These are phyloP conservation scores for Jacaranda copaia DNA, from an alignment of 257 asterid species.

Conservation along the genomic window DNA sequence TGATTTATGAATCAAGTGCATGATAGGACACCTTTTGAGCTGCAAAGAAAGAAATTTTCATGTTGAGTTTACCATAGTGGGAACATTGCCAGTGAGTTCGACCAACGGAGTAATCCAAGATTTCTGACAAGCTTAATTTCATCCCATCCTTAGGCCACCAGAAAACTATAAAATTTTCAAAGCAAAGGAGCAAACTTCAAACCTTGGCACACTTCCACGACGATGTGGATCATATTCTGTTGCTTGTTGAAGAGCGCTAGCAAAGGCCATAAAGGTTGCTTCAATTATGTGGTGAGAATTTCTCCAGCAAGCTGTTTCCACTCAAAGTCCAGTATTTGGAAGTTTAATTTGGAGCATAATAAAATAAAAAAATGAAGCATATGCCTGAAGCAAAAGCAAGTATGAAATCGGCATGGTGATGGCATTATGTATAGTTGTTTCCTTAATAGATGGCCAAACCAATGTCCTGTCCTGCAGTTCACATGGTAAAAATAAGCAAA, in stretches of 20 bases:
- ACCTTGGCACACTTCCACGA: slow-evolving; percentile 93
- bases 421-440: not conserved
- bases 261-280: slow-evolving; percentile 99
- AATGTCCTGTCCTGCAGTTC: not conserved
- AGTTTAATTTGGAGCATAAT: not conserved
- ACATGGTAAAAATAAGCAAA: not conserved
- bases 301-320: slow-evolving; percentile 78
- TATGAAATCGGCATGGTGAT: no score
- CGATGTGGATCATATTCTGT: slow-evolving; percentile 89
- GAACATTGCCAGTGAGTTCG: not conserved
- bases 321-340: slow-evolving; percentile 27
- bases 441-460: not conserved
- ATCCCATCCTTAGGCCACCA: not conserved
- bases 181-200: not conserved
- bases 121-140: not conserved
- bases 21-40: slow-evolving; percentile 89
- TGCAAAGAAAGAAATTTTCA: slow-evolving; percentile 44
- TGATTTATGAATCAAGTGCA: slow-evolving; percentile 53
- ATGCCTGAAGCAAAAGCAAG: not conserved
- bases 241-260: slow-evolving; percentile 98
- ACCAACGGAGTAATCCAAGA: not conserved
- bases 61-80: not conserved
- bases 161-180: not conserved
- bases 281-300: slow-evolving; percentile 98
- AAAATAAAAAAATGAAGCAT: not conserved